These are phyloP conservation scores for Phyllachora maydis DNA, from an alignment of 2,329 filamentous ascomycete species.

Conservation along the genomic window DNA sequence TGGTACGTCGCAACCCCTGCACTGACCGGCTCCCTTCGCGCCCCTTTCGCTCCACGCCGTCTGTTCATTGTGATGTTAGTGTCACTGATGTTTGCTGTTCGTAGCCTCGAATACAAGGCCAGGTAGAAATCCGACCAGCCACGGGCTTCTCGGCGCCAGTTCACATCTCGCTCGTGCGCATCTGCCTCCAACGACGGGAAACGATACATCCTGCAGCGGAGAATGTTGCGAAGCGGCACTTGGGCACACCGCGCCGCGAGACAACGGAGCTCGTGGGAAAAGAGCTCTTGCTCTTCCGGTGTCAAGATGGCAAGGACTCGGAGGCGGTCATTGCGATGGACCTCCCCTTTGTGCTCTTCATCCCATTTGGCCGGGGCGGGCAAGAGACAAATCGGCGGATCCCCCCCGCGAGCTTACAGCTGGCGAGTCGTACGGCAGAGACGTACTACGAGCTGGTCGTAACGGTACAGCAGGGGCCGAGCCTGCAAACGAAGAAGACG, in stretches of 20 bases:
- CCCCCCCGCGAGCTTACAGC: conserved; percentile 75
- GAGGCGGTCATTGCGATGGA: conserved; percentile 93
- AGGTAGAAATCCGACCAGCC: conserved; percentile 84
- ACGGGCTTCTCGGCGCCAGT: conserved; percentile 77
- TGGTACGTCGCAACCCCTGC: conserved; percentile 50
- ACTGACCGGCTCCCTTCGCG: background rate
- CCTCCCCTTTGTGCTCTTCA: conserved; percentile 89
- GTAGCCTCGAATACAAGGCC: conserved; percentile 90
- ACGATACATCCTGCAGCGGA: conserved; percentile 94
- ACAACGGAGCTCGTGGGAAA: conserved; percentile 86
- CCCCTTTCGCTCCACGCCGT: conserved; percentile 1
- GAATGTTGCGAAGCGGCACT: conserved; percentile 77
- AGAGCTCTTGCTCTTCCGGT: conserved; percentile 81
- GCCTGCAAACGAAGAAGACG: conserved; percentile 71
- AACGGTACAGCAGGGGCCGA: conserved; percentile 76
- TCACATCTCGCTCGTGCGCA: conserved; percentile 77
- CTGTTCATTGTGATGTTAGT: conserved; percentile 2
- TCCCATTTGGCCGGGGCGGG: conserved; percentile 80
- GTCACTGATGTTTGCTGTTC: background rate
- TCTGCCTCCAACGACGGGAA: conserved; percentile 82
- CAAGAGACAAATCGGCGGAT: conserved; percentile 80
- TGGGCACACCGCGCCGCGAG: conserved; percentile 79
- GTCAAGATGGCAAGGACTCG: conserved; percentile 61
- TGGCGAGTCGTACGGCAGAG: conserved; percentile 85
- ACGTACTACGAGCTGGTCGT: conserved; percentile 95